Percentiles rank a stretch among this genome's conserved stretches.
These are phyloP conservation scores for Vitis vinifera DNA, from an alignment of 164 flowering plant species.

Conservation along the genomic window DNA sequence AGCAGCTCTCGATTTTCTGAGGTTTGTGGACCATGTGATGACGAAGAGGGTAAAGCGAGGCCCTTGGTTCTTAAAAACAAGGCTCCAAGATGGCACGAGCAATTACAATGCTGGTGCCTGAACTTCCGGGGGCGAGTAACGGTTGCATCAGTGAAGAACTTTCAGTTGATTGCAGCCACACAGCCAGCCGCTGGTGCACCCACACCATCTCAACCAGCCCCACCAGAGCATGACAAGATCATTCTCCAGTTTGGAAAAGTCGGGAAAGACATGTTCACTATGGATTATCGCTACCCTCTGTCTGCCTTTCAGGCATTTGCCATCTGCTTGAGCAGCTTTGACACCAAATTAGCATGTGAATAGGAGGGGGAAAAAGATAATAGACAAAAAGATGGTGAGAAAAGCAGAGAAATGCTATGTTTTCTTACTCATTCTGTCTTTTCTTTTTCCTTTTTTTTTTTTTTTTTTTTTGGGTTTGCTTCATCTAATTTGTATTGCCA, in stretches of 20 bases:
- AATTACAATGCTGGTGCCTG: conserved; percentile 41
- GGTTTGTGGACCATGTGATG: conserved; percentile 10
- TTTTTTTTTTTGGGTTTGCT: too few species aligned
- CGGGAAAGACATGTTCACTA: conserved; percentile 41
- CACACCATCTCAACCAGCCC: conserved; percentile 21
- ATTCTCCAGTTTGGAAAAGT: conserved; percentile 46
- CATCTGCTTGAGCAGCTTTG: conserved; percentile 45
- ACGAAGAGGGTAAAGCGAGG: conserved; percentile 21
- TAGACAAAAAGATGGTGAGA: not conserved
- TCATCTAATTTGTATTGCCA: too few species aligned
- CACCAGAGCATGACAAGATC: conserved; percentile 31
- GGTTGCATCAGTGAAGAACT: conserved; percentile 45
- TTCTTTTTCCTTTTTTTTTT: not conserved
- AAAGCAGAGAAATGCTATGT: not conserved
- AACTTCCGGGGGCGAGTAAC: conserved; percentile 45
- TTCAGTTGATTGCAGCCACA: conserved; percentile 35
- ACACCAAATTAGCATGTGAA: conserved; percentile 44
- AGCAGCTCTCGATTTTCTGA: conserved; percentile 37
- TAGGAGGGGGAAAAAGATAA: conserved; percentile 2
- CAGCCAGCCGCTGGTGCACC: conserved; percentile 26
- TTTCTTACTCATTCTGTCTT: not conserved
- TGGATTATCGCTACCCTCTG: conserved; percentile 40
- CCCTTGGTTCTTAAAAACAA: conserved; percentile 38
- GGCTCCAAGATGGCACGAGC: conserved; percentile 48
- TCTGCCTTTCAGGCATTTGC: conserved; percentile 52